A percentile compares a stretch with the other conserved stretches of the same genome.
Conservation (phyloP, 495 filamentous ascomycete genomes). For the Aspergillus wentii region DNA sequence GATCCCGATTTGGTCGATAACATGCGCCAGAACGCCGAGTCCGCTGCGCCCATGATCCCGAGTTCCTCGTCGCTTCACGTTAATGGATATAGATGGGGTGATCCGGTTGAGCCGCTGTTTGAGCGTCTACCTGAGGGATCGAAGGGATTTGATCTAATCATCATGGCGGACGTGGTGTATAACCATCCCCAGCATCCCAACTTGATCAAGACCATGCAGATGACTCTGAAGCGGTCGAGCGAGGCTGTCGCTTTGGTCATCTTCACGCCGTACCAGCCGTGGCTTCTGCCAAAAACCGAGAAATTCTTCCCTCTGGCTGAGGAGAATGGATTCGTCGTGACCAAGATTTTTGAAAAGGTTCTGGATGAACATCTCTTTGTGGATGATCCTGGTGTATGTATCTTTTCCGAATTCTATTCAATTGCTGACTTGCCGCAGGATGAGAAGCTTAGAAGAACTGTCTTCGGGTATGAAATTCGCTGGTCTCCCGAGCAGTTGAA, state of each 20-base stretch:
- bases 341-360: constrained; percentile 73
- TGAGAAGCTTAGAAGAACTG: constrained; percentile 67
- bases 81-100: constrained; percentile 80
- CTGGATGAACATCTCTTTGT: constrained; percentile 86
- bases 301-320: constrained; percentile 75
- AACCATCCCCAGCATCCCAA: constrained; percentile 79
- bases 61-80: constrained; percentile 38
- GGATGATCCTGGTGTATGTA: constrained; percentile 68
- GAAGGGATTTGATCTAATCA: constrained; percentile 67
- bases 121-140: constrained; percentile 34
- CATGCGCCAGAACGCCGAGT: constrained; percentile 64
- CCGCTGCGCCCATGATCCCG: constrained; percentile 29
- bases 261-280: constrained; percentile 90
- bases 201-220: constrained; percentile 63
- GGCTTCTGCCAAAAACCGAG: constrained; percentile 79
- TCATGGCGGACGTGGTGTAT: constrained; percentile 86
- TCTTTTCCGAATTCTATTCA: neutral
- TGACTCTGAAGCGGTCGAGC: constrained; percentile 50
- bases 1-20: constrained; percentile 75
- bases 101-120: constrained; percentile 45
- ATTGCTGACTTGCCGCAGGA: constrained; percentile 40
- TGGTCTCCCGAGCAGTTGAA: constrained; percentile 29
- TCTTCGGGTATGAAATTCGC: constrained; percentile 70
- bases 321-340: constrained; percentile 63
- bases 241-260: constrained; percentile 72